Evolutionary conservation across 1,284 basidiomycete genomes (phyloP).

Genomic region (Ganoderma leucocontextum): DNA sequence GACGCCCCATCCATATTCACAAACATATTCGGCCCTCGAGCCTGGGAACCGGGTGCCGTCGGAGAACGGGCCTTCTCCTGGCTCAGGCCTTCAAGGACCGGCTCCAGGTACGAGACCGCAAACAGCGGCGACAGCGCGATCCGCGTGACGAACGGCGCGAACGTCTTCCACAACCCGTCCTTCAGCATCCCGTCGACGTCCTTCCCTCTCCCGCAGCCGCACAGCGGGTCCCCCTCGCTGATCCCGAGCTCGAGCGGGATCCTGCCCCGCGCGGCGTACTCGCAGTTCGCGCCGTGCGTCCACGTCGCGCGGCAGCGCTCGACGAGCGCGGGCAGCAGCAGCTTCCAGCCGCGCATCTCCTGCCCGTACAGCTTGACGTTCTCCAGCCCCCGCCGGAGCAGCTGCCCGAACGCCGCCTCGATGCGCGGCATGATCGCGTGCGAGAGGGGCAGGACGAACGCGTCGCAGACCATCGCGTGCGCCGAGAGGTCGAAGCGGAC

Average conservation of each 20-base stretch:
- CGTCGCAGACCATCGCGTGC: conserved; percentile 55
- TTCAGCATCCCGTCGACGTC: conserved; percentile 44
- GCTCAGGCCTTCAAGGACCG: conserved; percentile 49
- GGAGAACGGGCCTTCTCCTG: conserved; percentile 43
- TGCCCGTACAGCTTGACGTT: conserved; percentile 31
- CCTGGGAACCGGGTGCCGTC: not conserved
- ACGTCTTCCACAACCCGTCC: conserved; percentile 41
- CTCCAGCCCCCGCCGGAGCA: conserved; percentile 23
- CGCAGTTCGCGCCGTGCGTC: conserved; percentile 55
- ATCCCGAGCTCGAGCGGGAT: conserved; percentile 44
- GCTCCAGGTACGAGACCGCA: conserved; percentile 53
- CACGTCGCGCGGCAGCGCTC: conserved; percentile 62
- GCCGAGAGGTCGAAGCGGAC: conserved; percentile 54
- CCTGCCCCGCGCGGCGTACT: conserved; percentile 45
- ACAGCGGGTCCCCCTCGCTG: conserved; percentile 47
- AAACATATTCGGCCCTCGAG: not conserved
- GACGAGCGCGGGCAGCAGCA: conserved; percentile 53
- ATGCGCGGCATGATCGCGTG: conserved; percentile 26
- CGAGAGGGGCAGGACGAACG: conserved; percentile 50
- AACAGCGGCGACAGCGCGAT: conserved; percentile 58
- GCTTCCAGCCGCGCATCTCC: conserved; percentile 53
- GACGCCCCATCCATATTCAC: too few relatives aligned
- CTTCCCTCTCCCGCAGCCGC: conserved; percentile 57
- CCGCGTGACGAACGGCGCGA: conserved; percentile 53
- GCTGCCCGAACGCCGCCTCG: not conserved